A percentile compares a stretch with the other conserved stretches of the same genome.
Evolutionary conservation across 495 filamentous ascomycete genomes (phyloP).

Genomic region (Extremus antarcticus): DNA sequence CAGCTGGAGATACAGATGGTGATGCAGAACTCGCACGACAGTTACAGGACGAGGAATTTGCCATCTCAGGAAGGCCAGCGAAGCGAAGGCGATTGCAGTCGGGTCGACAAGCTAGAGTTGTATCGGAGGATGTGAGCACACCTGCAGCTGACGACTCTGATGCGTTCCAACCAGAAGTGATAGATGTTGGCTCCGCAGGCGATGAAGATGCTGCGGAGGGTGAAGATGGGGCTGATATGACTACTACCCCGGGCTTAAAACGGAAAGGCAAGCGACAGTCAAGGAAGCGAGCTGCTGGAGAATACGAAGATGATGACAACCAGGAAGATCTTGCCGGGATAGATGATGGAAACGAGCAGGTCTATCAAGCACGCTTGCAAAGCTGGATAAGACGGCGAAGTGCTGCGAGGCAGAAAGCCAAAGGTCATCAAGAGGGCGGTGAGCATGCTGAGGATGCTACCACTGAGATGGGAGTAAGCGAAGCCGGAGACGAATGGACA

Average conservation of each 20-base stretch:
- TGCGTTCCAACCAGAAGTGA: slow-evolving; percentile 22
- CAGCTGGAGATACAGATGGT: slow-evolving; percentile 5
- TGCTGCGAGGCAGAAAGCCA: slow-evolving; percentile 44
- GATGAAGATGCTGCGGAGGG: slow-evolving; percentile 31
- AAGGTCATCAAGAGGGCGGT: neutral
- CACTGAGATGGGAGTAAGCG: slow-evolving; percentile 16
- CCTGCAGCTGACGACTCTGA: slow-evolving; percentile 21
- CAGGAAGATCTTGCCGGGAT: slow-evolving; percentile 61
- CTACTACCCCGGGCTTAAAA: slow-evolving; percentile 22
- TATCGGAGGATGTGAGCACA: slow-evolving; percentile 3
- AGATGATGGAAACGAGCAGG: slow-evolving; percentile 82
- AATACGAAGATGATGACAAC: slow-evolving; percentile 30
- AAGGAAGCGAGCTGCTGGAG: neutral
- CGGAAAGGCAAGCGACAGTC: slow-evolving; percentile 26
- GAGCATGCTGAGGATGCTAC: slow-evolving; percentile 9
- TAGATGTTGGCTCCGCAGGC: slow-evolving; percentile 22
- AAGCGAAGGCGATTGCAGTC: slow-evolving; percentile 19
- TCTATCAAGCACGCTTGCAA: slow-evolving; percentile 67
- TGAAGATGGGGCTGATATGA: slow-evolving; percentile 36
- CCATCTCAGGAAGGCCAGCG: slow-evolving; percentile 12
- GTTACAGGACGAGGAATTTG: slow-evolving; percentile 20
- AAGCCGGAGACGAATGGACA: slow-evolving; percentile 62
- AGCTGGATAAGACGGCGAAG: slow-evolving; percentile 64
- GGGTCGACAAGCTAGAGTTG: neutral
- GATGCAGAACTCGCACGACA: slow-evolving; percentile 11